Evolutionary conservation across 1,139 yeast genomes (phyloP).

Genomic region (Blastobotrys ciferrii): DNA sequence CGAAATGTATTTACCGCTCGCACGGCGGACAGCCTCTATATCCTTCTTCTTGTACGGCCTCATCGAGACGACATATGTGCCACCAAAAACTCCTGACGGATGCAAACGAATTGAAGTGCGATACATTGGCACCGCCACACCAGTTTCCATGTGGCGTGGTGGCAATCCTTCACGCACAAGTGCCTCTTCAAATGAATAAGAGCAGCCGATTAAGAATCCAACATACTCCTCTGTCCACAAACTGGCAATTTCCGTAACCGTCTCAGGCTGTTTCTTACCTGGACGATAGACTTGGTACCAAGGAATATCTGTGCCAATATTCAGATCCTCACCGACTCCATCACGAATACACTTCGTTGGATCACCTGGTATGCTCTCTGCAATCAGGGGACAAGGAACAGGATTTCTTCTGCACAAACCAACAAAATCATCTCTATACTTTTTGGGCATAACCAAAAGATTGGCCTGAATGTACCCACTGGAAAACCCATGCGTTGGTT

Average conservation of each 20-base stretch:
- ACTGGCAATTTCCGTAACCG: conserved; percentile 8
- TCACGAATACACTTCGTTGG: conserved; percentile 7
- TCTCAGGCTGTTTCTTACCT: conserved; percentile 3
- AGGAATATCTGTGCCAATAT: conserved; percentile 15
- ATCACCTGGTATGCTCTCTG: conserved; percentile 11
- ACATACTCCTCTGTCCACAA: conserved; percentile 13
- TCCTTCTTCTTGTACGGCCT: conserved; percentile 11
- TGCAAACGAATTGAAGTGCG: conserved; percentile 9
- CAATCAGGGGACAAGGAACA: conserved; percentile 14
- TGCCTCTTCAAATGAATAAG: conserved; percentile 13
- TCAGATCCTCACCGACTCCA: conserved; percentile 8
- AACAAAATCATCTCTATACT: conserved; percentile 13
- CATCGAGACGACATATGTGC: conserved; percentile 14
- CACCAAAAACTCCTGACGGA: conserved; percentile 8
- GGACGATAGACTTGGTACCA: conserved; percentile 12
- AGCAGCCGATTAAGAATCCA: conserved; percentile 13
- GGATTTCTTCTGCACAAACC: conserved; percentile 14
- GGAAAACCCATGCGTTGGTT: conserved; percentile 11
- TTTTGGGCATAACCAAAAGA: conserved; percentile 12
- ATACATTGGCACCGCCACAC: conserved; percentile 15
- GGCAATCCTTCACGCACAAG: conserved; percentile 8
- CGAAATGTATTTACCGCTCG: conserved; percentile 10
- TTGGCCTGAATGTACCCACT: conserved; percentile 11
- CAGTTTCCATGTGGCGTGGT: conserved; percentile 11
- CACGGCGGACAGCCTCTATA: conserved; percentile 9